Evolutionary conservation across 345 rosid species (phyloP), one percentile per base, ranked within the genome.

Genomic region (Boechera divaricarpa): DNA sequence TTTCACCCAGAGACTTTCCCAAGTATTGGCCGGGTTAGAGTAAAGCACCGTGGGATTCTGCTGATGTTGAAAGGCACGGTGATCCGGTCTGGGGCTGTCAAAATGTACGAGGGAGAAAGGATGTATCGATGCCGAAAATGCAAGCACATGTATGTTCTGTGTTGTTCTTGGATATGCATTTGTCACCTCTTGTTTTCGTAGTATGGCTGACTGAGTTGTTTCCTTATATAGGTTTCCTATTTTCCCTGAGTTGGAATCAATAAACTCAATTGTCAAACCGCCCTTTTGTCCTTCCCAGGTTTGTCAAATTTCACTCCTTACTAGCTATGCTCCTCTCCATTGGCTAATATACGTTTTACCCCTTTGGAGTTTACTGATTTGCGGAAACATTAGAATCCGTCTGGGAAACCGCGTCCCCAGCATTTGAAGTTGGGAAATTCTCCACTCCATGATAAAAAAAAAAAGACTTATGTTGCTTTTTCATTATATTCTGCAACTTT

Each of bases 51-150:
- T 5, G 90, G 91, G 49, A 81, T 92, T 85, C 89, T 94, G 15
- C 84, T 92, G 48, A 90, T 92, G 26, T 83, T 92, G 52, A 94
- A 87, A 73, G 99, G 98, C 54, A 94, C 97, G 1, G 92, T 94
- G 24, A 94, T 89, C 70, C 82, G 98, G 49, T 92, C 97, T 3
- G 98, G 93, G 62, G 87, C 94, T 69, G 83, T 86, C 56, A 94
- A 92, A 86, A 92, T 94, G 98, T 92, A 87, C 42, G 98, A 94
- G 78, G 98, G 97, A 56, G 90, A 85, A 81, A 83, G 97, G 86
- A 85, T 88, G 85, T 94, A 83, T 67, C 84, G 79, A 53, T 94
- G 98, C 76, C 84, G 86, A 55, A 94, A 86, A 85, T 94, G 98
- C 88, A 92, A 90, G 77, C 87, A 83, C 67, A 81, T 77, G 98